Evolutionary conservation across 2,329 filamentous ascomycete genomes (phyloP), one percentile per base, ranked within the genome.

Genomic region (Fusarium camptoceras): DNA sequence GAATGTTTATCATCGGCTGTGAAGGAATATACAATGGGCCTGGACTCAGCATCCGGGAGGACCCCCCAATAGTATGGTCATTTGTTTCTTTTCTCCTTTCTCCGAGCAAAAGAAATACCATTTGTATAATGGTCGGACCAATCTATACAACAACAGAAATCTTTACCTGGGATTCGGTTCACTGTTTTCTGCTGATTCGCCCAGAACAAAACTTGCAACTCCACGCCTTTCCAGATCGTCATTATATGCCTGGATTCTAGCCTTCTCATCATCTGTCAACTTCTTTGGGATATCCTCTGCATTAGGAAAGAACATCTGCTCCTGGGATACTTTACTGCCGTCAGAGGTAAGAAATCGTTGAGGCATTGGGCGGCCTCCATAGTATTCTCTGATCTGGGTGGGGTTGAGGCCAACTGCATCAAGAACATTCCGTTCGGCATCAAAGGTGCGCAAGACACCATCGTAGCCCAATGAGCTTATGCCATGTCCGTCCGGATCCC

Each of bases 371-470:
- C 46, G 11, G 1, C 57, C 51, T 3, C 41, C 10, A 15, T 41
- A 59, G 9, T 47, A 57, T 18, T 57, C 57, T 57, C 8, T 41
- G 25, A 57, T 34, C 10, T 57, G 57, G 5, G 15, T 4, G 5
- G 42, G 42, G 1, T 59, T 47, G 2, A 59, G 51, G 5, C 51
- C 51, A 41, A 57, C 20, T 7, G 51, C 57, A 10, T 59, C 57
- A 3, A 59, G 20, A 42, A 59, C 42, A 31, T 47, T 47, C 6
- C 57, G 18, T 10, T 59, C 31, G 1, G 7, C 5, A 15, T 57
- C 51, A 59, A 47, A 59, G 0, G n/a, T 42, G 22, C 57, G 57
- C 8, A 59, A 27, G 6, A 59, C 57, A 31, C 57, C 57, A n/a
- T 59, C 57, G 3, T 47, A 57, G 11, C 51, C 57, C 8, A 59